Evolutionary conservation across 2,329 filamentous ascomycete genomes (phyloP).

Genomic region (Verticillium albo-atrum): DNA sequence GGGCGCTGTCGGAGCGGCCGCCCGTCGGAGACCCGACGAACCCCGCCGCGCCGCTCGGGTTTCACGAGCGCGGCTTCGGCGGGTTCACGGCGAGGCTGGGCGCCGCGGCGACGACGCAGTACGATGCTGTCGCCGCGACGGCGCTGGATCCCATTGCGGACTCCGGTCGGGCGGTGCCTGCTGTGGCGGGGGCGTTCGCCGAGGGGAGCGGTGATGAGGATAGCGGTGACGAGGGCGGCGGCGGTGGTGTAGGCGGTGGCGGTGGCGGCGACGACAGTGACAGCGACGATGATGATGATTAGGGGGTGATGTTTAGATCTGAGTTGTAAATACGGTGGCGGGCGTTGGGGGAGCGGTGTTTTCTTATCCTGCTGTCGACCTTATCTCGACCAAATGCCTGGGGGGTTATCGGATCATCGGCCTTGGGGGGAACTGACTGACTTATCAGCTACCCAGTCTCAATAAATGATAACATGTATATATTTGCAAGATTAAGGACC

Average conservation of each 20-base stretch:
- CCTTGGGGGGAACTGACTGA: no score
- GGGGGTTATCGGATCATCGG: no score
- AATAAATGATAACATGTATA: no score
- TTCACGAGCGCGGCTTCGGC: constrained; percentile 26
- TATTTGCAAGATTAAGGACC: no score
- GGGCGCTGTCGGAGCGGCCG: constrained; percentile 24
- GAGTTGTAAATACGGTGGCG: no score
- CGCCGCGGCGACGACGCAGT: constrained; percentile 27
- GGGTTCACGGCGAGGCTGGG: constrained; percentile 24
- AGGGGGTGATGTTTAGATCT: not conserved
- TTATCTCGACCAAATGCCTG: no score
- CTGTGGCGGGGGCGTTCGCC: constrained; percentile 7
- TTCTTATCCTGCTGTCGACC: no score
- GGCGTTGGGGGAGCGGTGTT: no score
- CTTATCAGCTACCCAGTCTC: no score
- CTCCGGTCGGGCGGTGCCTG: constrained; percentile 11
- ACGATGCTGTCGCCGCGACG: constrained; percentile 32
- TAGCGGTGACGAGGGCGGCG: constrained; percentile 13
- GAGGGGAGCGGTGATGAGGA: constrained; percentile 14
- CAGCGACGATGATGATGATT: constrained; percentile 13
- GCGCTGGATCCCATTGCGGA: constrained; percentile 27
- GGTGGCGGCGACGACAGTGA: constrained; percentile 21
- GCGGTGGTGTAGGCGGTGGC: constrained; percentile 15
- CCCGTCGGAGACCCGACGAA: constrained; percentile 14
- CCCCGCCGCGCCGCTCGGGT: constrained; percentile 18